A percentile compares a stretch with the other conserved stretches of the same genome.
Evolutionary conservation across 257 asterid species (phyloP).

Genomic region (Plantago ovata): DNA sequence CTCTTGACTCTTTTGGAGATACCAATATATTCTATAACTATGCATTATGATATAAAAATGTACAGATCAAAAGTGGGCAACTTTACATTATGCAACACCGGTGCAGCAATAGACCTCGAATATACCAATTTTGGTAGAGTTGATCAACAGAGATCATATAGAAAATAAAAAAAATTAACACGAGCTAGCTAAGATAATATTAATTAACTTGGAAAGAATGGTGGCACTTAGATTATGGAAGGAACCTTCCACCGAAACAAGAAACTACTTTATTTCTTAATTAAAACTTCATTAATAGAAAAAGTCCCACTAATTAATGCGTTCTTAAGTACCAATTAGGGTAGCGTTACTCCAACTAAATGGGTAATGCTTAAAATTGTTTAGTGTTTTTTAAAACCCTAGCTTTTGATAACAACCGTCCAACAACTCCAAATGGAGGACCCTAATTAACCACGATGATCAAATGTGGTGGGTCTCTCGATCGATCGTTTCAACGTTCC

Average conservation of each 20-base stretch:
- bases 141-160: too few species aligned
- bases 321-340: neutral
- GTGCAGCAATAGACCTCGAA: too few species aligned
- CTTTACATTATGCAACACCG: too few species aligned
- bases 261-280: neutral
- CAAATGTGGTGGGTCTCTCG: neutral
- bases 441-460: neutral
- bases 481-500: neutral
- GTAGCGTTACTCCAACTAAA: constrained; percentile 10
- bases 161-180: too few species aligned
- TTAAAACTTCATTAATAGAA: neutral
- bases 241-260: neutral
- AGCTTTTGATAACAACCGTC: constrained; percentile 15
- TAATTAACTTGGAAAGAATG: too few species aligned
- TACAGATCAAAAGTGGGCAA: too few species aligned
- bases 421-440: constrained; percentile 16
- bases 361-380: neutral
- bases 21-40: too few species aligned
- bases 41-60: too few species aligned
- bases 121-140: too few species aligned
- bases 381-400: neutral
- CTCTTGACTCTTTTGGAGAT: too few species aligned
- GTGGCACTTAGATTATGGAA: neutral
- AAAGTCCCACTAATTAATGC: neutral
- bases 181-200: too few species aligned